phyloP scores from a whole-genome alignment of 352 stramenopile genomes.

The Globisporangium cystogenes region DNA sequence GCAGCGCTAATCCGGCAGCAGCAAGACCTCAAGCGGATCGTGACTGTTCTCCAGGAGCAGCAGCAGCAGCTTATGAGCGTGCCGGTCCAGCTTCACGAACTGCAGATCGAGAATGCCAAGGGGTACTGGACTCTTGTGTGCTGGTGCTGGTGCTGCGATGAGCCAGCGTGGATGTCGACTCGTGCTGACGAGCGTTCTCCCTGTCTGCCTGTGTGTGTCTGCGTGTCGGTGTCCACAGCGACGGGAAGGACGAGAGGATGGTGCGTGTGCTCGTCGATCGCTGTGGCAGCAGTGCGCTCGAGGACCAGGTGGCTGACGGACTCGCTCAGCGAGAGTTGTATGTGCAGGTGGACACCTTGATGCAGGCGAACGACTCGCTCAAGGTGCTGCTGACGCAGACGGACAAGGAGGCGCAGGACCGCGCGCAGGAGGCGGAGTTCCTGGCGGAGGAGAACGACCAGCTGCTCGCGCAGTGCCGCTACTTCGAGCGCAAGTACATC shows the following conservation, averaged over 20 bases:
- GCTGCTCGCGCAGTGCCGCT: slow-evolving; percentile 49
- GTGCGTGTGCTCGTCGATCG: slow-evolving; percentile 19
- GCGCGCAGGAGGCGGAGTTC: slow-evolving; percentile 61
- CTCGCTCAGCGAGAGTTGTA: slow-evolving; percentile 45
- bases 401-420: slow-evolving; percentile 57
- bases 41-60: slow-evolving; percentile 68
- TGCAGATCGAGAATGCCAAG: slow-evolving; percentile 46
- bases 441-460: slow-evolving; percentile 78
- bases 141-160: not conserved
- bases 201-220: slow-evolving; percentile 9
- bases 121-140: slow-evolving; percentile 30
- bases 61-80: slow-evolving; percentile 73
- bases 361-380: slow-evolving; percentile 56
- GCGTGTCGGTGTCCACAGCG: slow-evolving; percentile 14
- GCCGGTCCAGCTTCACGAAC: slow-evolving; percentile 56
- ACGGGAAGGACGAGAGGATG: slow-evolving; percentile 48
- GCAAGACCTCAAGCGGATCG: slow-evolving; percentile 80
- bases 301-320: not conserved
- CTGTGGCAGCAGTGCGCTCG: not conserved
- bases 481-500: slow-evolving; percentile 62
- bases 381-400: slow-evolving; percentile 52
- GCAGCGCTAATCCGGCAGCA: slow-evolving; percentile 75
- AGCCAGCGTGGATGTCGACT: not conserved
- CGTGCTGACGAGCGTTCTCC: slow-evolving; percentile 5
- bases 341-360: slow-evolving; percentile 49